Conservation (phyloP, 176 grass and related monocot genomes). For the Triticum timopheevii region DNA sequence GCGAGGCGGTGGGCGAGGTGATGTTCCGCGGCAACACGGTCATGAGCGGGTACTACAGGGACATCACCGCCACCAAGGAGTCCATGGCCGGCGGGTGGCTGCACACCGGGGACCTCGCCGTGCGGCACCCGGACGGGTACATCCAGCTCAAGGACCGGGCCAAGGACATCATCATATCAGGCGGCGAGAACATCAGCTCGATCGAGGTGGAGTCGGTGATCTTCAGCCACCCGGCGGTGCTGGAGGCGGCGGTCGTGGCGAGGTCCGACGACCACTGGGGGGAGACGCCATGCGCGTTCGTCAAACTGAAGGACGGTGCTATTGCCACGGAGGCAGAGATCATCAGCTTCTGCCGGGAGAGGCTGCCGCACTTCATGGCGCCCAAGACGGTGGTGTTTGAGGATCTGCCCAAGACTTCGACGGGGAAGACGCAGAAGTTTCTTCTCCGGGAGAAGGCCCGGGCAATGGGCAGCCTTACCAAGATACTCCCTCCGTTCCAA, state of each 20-base stretch:
- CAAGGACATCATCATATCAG: slow-evolving; percentile 89
- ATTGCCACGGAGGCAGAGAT: slow-evolving; percentile 11
- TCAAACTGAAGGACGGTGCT: slow-evolving; percentile 34
- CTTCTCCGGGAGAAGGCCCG: slow-evolving; percentile 58
- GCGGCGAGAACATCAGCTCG: slow-evolving; percentile 87
- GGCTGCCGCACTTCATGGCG: slow-evolving; percentile 73
- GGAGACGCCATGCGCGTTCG: slow-evolving; percentile 88
- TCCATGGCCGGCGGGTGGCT: slow-evolving; percentile 60
- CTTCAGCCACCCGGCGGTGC: slow-evolving; percentile 64
- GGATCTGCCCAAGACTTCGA: slow-evolving; percentile 82
- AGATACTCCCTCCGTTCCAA: no score
- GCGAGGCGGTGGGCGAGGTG: slow-evolving; percentile 64
- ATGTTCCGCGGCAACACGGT: slow-evolving; percentile 87
- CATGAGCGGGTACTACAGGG: slow-evolving; percentile 82
- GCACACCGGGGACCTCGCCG: slow-evolving; percentile 56
- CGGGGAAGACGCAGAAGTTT: slow-evolving; percentile 84
- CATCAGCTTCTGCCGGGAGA: slow-evolving; percentile 51
- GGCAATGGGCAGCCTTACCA: slow-evolving; percentile 51
- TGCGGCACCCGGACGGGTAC: slow-evolving; percentile 72
- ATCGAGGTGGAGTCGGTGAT: slow-evolving; percentile 77
- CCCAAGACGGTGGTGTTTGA: slow-evolving; percentile 61
- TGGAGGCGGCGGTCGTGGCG: slow-evolving; percentile 71
- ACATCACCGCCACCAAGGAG: slow-evolving; percentile 46
- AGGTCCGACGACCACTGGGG: slow-evolving; percentile 77
- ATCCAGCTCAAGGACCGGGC: slow-evolving; percentile 64